Evolutionary conservation across 768 basidiomycete genomes (phyloP), one percentile per base, ranked within the genome.

Genomic region (Tylopilus balloui): DNA sequence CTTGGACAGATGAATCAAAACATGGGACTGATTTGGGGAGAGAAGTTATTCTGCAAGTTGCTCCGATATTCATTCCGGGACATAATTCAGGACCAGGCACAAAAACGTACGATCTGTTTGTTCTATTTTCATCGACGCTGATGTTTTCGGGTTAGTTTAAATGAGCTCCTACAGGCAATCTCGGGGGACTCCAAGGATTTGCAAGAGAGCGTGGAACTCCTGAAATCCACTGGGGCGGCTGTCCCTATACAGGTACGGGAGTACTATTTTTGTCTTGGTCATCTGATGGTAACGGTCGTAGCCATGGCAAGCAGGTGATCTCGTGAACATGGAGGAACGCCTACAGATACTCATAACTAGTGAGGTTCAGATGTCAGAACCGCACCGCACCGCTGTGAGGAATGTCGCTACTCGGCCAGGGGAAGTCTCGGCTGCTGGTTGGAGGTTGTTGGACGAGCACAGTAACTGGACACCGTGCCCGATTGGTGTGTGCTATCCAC

Each of bases 401-500:
- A 39, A 31, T 14, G 19, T 7, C 6, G 25, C 32, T 25, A 13
- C 21, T 14, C 45, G 21, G 15, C 12, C 50, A 25, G 51, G 34
- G 6, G 47, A 42, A 11, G 45, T 35, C 44, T 27, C 44, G 21
- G 47, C 48, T 42, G 7, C 23, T 28, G 87, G 85, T 19, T 89
- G 88, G 86, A 71, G 70, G 42, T 47, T 72, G 35, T 66, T 83
- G 12, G 68, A 73, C 24, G 62, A 62, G 19, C 65, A 54, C 15
- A 68, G 67, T 14, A 64, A 65, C 31, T 88, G 88, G 88, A 73
- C 69, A 53, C 74, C 81, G 3, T 83, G 79, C 59, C 86, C 88
- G 6, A 83, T 90, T 38, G 88, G 88, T 9, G 72, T 86, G 42
- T 77, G 71, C 51, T 55, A 41, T 48, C 25, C 13, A 27, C n/a